These are phyloP conservation scores for Erysimum cheiranthoides DNA, from an alignment of 345 rosid species.

Conservation along the genomic window DNA sequence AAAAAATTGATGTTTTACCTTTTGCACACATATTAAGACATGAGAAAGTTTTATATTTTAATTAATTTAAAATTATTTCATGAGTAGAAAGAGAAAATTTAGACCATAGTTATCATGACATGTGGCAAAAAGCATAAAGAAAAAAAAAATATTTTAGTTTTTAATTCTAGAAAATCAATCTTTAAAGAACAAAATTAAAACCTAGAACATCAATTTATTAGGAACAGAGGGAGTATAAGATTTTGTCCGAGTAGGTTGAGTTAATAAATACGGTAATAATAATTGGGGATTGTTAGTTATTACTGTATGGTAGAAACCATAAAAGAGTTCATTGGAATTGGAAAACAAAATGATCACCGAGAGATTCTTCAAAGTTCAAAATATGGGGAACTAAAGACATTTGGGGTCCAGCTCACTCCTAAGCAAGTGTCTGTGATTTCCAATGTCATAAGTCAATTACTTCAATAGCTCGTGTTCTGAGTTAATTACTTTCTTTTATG, in stretches of 20 bases:
- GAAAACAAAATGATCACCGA: conserved; percentile 13
- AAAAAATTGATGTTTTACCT: too few species aligned
- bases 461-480: conserved; percentile 11
- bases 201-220: too few species aligned
- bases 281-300: not conserved
- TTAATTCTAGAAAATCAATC: too few species aligned
- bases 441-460: conserved; percentile 31
- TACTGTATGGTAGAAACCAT: conserved; percentile 23
- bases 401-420: conserved; percentile 30
- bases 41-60: too few species aligned
- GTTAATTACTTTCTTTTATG: not conserved
- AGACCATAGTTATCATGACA: too few species aligned
- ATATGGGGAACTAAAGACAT: conserved; percentile 27
- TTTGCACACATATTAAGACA: too few species aligned
- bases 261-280: conserved; percentile 14
- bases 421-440: conserved; percentile 40
- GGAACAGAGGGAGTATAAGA: conserved; percentile 5
- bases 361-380: conserved; percentile 21
- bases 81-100: too few species aligned
- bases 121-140: too few species aligned
- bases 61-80: too few species aligned
- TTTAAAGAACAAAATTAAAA: too few species aligned
- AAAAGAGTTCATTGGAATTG: conserved; percentile 33
- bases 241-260: conserved; percentile 21
- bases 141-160: too few species aligned